phyloP scores from a whole-genome alignment of 768 basidiomycete species.

The Cubamyces lactineus region DNA sequence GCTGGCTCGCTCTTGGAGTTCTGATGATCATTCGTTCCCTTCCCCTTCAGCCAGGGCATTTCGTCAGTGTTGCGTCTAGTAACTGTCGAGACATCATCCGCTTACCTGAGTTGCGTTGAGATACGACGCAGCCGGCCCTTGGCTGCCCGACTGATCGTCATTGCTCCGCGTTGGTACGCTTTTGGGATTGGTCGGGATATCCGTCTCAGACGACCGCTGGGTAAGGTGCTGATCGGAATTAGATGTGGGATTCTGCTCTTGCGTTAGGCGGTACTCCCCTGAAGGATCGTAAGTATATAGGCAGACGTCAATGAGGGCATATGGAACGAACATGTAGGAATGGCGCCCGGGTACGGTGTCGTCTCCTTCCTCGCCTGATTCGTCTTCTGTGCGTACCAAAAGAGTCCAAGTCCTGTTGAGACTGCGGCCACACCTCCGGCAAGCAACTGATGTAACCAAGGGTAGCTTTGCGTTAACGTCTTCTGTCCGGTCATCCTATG shows the following conservation, averaged over 20 bases:
- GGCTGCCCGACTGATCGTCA: constrained; percentile 1
- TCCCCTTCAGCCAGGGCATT: background rate
- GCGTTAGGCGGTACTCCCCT: constrained; percentile 23
- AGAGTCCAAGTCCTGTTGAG: constrained; percentile 17
- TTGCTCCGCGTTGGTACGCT: constrained; percentile 8
- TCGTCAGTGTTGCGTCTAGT: background rate
- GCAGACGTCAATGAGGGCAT: background rate
- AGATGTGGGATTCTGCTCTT: constrained; percentile 8
- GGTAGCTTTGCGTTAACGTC: too few species aligned
- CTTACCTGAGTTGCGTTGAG: background rate
- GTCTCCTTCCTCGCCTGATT: constrained; percentile 7
- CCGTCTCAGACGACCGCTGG: constrained; percentile 1
- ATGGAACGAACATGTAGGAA: constrained; percentile 17
- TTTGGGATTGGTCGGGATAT: constrained; percentile 1
- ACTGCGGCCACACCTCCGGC: constrained; percentile 13
- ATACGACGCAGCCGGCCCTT: background rate
- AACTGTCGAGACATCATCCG: too few species aligned
- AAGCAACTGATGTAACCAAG: constrained; percentile 3
- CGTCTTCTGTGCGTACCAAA: constrained; percentile 23
- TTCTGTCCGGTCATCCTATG: background rate
- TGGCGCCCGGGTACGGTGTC: constrained; percentile 6
- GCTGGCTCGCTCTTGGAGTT: constrained; percentile 2
- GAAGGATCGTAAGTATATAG: background rate
- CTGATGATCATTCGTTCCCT: constrained; percentile 1
- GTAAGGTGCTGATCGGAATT: constrained; percentile 8